phyloP scores from a whole-genome alignment of 768 basidiomycete species.

The Lentinus tigrinus region DNA sequence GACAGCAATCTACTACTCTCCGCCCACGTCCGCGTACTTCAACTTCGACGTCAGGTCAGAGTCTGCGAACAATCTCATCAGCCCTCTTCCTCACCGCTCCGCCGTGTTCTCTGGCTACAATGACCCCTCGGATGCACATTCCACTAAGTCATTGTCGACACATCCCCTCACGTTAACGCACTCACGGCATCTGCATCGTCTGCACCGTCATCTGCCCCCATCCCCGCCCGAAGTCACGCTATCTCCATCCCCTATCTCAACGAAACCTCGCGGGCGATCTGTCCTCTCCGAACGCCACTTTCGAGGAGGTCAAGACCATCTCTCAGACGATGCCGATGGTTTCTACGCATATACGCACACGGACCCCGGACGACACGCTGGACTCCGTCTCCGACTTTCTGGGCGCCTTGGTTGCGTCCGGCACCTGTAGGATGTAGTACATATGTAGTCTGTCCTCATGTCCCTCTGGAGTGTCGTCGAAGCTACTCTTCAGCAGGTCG shows the following conservation, averaged over 20 bases:
- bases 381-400: no score
- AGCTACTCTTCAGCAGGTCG: no score
- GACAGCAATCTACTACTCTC: constrained; percentile 33
- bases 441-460: no score
- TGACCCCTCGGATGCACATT: constrained; percentile 50
- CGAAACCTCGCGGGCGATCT: constrained; percentile 21
- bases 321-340: constrained; percentile 28
- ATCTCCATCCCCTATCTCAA: constrained; percentile 12
- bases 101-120: constrained; percentile 62
- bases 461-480: no score
- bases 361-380: no score
- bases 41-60: constrained; percentile 45
- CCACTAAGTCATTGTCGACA: constrained; percentile 64
- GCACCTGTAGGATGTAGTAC: no score
- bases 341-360: constrained; percentile 32
- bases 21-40: constrained; percentile 30
- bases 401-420: no score
- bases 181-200: constrained; percentile 36
- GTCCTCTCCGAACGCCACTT: constrained; percentile 29
- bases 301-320: constrained; percentile 17
- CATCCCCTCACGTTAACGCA: constrained; percentile 27
- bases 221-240: constrained; percentile 10
- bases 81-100: constrained; percentile 62
- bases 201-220: constrained; percentile 22
- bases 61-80: constrained; percentile 39